Percentiles rank a stretch among this genome's conserved stretches.
These are phyloP conservation scores for Furculomyces boomerangus DNA, from an alignment of 371 early-diverging fungal genomes.

Conservation along the genomic window DNA sequence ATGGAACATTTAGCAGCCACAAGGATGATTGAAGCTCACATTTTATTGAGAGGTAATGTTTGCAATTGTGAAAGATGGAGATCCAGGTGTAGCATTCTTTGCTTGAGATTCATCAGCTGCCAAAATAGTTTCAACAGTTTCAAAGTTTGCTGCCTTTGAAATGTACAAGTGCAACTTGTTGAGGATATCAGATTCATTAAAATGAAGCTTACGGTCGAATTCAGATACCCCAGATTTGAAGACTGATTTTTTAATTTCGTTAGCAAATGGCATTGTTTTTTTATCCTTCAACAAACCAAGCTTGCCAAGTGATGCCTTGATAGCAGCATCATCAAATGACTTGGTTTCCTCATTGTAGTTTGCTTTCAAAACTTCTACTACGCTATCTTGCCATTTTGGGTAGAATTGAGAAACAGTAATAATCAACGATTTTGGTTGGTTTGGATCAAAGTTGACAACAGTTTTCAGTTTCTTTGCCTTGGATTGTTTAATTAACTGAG, in stretches of 20 bases:
- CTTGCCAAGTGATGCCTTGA: slow-evolving; percentile 44
- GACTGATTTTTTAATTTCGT: slow-evolving; percentile 59
- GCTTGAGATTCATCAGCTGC: not conserved
- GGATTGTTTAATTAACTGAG: slow-evolving; percentile 25
- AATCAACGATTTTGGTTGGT: slow-evolving; percentile 47
- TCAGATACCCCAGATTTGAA: slow-evolving; percentile 32
- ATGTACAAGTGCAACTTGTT: not conserved
- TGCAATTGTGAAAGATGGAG: not conserved
- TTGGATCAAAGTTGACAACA: slow-evolving; percentile 32
- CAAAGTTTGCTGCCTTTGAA: not conserved
- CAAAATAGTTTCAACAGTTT: not conserved
- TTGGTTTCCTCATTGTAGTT: slow-evolving; percentile 40
- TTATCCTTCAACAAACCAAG: slow-evolving; percentile 77
- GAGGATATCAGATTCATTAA: slow-evolving; percentile 49
- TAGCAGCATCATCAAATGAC: slow-evolving; percentile 48
- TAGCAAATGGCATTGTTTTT: slow-evolving; percentile 84
- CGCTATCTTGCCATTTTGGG: slow-evolving; percentile 87
- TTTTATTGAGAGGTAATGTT: no score
- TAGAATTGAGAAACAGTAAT: slow-evolving; percentile 60
- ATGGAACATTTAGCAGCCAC: no score
- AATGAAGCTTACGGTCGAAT: slow-evolving; percentile 60
- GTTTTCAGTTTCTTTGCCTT: slow-evolving; percentile 68
- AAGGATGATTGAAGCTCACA: no score
- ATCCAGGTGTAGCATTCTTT: not conserved
- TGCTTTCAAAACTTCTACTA: slow-evolving; percentile 44